Evolutionary conservation across 371 early-diverging fungal species (phyloP).

Genomic region (Choanephora cucurbitarum): DNA sequence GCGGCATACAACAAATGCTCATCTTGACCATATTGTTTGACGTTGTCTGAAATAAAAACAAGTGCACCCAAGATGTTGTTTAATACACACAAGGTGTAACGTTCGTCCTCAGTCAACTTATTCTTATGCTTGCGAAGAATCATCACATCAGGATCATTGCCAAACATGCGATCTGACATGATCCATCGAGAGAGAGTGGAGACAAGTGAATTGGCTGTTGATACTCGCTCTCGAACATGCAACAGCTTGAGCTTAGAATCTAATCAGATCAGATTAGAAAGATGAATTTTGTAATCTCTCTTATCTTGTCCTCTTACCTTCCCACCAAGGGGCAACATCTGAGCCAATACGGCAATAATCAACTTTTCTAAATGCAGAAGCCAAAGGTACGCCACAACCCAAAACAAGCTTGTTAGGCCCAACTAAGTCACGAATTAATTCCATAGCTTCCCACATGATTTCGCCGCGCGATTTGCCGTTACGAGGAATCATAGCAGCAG

Average conservation of each 20-base stretch:
- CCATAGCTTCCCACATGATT: conserved; percentile 66
- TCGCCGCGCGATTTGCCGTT: conserved; percentile 58
- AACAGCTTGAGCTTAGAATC: conserved; percentile 51
- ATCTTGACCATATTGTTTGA: conserved; percentile 40
- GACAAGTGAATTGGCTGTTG: conserved; percentile 57
- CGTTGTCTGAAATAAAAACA: conserved; percentile 59
- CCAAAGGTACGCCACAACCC: conserved; percentile 64
- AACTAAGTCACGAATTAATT: conserved; percentile 50
- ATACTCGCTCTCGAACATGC: conserved; percentile 63
- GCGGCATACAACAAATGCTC: conserved; percentile 46
- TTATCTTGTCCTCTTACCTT: conserved; percentile 28
- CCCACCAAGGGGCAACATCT: conserved; percentile 63
- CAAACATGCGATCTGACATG: conserved; percentile 61
- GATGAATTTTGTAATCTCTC: not conserved
- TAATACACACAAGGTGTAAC: conserved; percentile 54
- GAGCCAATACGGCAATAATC: conserved; percentile 67
- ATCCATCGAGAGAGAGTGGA: conserved; percentile 60
- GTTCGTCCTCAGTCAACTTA: conserved; percentile 48
- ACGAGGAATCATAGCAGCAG: conserved; percentile 59
- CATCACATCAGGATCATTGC: conserved; percentile 66
- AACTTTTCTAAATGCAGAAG: conserved; percentile 49
- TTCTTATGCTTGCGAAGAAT: conserved; percentile 56
- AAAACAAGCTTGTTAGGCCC: conserved; percentile 54
- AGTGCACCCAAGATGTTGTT: conserved; percentile 63
- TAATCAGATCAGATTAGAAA: conserved; percentile 4